phyloP scores from a whole-genome alignment of 768 basidiomycete species.

The Cantharellus anzutake region DNA sequence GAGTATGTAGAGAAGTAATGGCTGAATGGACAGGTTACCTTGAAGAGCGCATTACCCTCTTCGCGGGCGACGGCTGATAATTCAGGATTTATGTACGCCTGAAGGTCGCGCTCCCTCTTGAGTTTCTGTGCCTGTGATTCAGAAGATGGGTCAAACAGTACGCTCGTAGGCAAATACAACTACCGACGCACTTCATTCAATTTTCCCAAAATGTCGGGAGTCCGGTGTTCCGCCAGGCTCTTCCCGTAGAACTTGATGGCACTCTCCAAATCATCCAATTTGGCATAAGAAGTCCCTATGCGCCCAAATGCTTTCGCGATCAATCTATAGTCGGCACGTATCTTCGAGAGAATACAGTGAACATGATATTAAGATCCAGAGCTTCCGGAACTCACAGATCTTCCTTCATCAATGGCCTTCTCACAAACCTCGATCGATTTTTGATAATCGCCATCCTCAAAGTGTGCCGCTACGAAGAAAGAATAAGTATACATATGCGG shows the following conservation, averaged over 20 bases:
- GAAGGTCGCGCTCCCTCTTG: slow-evolving; percentile 57
- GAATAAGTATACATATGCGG: too few relatives aligned
- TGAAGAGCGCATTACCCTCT: slow-evolving; percentile 85
- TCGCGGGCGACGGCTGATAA: slow-evolving; percentile 69
- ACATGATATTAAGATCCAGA: neutral
- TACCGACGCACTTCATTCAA: slow-evolving; percentile 33
- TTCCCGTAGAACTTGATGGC: slow-evolving; percentile 90
- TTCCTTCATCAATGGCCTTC: slow-evolving; percentile 92
- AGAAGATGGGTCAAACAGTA: neutral
- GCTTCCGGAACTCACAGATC: slow-evolving; percentile 32
- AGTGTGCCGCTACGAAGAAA: slow-evolving; percentile 51
- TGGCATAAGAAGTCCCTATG: slow-evolving; percentile 65
- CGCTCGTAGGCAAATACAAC: neutral
- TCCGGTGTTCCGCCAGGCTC: slow-evolving; percentile 90
- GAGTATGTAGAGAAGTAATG: neutral
- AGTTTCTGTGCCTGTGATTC: slow-evolving; percentile 38
- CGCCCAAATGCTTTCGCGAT: slow-evolving; percentile 90
- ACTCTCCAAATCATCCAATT: slow-evolving; percentile 50
- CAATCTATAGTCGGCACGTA: slow-evolving; percentile 87
- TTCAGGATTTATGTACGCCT: slow-evolving; percentile 75
- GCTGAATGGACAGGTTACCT: slow-evolving; percentile 20
- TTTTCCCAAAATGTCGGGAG: slow-evolving; percentile 79
- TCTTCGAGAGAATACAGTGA: slow-evolving; percentile 18
- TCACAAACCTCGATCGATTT: slow-evolving; percentile 81
- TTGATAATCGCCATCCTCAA: slow-evolving; percentile 84